These are phyloP conservation scores for Gossypium arboreum DNA, from an alignment of 345 rosid species.

Conservation along the genomic window DNA sequence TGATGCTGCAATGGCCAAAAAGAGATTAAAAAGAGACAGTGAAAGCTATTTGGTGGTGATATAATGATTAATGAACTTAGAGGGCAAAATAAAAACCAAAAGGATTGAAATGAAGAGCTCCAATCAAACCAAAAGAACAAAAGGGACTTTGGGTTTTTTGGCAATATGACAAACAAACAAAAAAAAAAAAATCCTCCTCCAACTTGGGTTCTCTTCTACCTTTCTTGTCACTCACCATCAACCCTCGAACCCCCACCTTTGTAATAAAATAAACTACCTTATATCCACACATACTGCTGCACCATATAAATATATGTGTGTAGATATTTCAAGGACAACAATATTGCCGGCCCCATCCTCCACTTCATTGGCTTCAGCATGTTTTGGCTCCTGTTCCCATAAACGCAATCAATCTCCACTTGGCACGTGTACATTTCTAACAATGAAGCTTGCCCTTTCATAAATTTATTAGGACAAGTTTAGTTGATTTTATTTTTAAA, in stretches of 20 bases:
- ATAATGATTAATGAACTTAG: not conserved
- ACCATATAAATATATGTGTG: constrained; percentile 17
- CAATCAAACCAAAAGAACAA: constrained; percentile 1
- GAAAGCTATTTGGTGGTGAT: not conserved
- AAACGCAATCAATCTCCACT: not conserved
- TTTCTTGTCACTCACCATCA: constrained; percentile 27
- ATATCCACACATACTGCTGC: constrained; percentile 22
- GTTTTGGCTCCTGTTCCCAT: not conserved
- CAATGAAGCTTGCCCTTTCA: too few species aligned
- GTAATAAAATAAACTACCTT: constrained; percentile 30
- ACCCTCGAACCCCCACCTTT: constrained; percentile 23
- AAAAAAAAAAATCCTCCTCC: not conserved
- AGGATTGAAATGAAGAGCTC: constrained; percentile 13
- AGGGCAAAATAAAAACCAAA: not conserved
- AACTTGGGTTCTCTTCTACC: constrained; percentile 29
- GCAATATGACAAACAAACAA: constrained; percentile 30
- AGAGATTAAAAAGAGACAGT: constrained; percentile 3
- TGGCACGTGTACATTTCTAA: constrained; percentile 23
- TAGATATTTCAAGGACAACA: constrained; percentile 15
- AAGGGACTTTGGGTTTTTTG: not conserved
- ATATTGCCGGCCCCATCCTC: constrained; percentile 12
- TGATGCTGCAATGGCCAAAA: constrained; percentile 2
- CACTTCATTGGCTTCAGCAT: constrained; percentile 14
- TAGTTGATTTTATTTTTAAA: too few species aligned
- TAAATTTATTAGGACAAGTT: too few species aligned